Percentiles rank a stretch among this genome's conserved stretches.
Conservation (phyloP, 129 eudicot species). For the Solidago caesia region DNA sequence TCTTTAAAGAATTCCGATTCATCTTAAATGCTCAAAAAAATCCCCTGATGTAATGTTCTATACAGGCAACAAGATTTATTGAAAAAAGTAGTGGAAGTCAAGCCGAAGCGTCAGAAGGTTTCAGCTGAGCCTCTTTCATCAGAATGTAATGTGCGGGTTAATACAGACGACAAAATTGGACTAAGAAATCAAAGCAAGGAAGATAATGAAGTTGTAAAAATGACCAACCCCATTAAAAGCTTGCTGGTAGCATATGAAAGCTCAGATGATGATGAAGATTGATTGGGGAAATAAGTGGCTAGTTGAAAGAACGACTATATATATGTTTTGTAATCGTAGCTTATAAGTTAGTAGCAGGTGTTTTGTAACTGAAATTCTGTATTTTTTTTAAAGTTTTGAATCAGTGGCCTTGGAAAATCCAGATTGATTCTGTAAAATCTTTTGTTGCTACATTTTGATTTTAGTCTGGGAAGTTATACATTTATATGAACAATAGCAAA, state of each 20-base stretch:
- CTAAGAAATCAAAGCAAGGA: conserved; percentile 18
- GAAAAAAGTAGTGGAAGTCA: conserved; percentile 80
- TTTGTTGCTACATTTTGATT: conserved; percentile 7
- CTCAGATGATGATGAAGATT: conserved; percentile 85
- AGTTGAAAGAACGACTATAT: conserved; percentile 20
- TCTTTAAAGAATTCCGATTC: not conserved
- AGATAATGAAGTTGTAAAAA: conserved; percentile 25
- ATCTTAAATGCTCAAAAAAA: conserved; percentile 1
- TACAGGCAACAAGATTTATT: conserved; percentile 88
- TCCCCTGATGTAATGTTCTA: conserved; percentile 1
- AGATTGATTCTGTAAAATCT: conserved; percentile 5
- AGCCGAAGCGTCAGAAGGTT: conserved; percentile 69
- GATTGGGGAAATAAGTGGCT: conserved; percentile 23
- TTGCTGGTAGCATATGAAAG: conserved; percentile 76
- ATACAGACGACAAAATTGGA: conserved; percentile 23
- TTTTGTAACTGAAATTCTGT: conserved; percentile 9
- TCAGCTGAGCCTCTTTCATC: conserved; percentile 35
- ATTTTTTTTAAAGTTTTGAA: not conserved
- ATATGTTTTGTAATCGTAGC: conserved; percentile 24
- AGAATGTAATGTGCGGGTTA: conserved; percentile 22
- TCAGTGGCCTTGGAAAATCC: conserved; percentile 1
- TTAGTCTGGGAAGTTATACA: conserved; percentile 10
- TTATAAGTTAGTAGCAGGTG: conserved; percentile 20
- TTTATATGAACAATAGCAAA: conserved; percentile 3
- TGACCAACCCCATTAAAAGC: conserved; percentile 63